Conservation (phyloP, 345 rosid genomes). For the Salix arbutifolia region DNA sequence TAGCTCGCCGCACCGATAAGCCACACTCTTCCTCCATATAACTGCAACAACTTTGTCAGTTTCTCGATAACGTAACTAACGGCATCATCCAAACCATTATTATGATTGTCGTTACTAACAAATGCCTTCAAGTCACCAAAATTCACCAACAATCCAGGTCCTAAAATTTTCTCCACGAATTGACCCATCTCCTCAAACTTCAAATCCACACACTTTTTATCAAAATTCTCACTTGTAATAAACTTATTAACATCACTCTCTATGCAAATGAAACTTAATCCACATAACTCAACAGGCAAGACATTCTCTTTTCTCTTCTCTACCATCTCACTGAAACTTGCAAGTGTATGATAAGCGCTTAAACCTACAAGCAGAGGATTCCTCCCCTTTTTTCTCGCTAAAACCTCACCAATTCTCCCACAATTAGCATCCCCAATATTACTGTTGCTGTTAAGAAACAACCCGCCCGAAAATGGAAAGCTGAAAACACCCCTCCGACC, state of each 20-base stretch:
- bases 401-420: conserved; percentile 40
- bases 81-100: conserved; percentile 6
- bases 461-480: conserved; percentile 24
- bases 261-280: conserved; percentile 36
- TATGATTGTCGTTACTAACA: background rate
- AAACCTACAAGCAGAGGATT: conserved; percentile 50
- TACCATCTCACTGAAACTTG: conserved; percentile 20
- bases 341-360: conserved; percentile 42
- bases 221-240: conserved; percentile 9
- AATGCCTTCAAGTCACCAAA: conserved; percentile 50
- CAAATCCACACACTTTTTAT: conserved; percentile 17
- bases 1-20: conserved; percentile 42
- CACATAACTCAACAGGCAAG: conserved; percentile 37
- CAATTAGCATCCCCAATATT: conserved; percentile 35
- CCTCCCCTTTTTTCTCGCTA: conserved; percentile 30
- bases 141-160: conserved; percentile 40
- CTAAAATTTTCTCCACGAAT: conserved; percentile 15
- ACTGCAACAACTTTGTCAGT: conserved; percentile 38
- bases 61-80: conserved; percentile 34
- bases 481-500: conserved; percentile 27
- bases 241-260: conserved; percentile 41
- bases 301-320: conserved; percentile 20
- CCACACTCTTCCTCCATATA: conserved; percentile 42
- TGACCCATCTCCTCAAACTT: conserved; percentile 36
- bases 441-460: background rate